phyloP scores from a whole-genome alignment of 176 grass and related monocot genomes.

The Aegilops speltoides region DNA sequence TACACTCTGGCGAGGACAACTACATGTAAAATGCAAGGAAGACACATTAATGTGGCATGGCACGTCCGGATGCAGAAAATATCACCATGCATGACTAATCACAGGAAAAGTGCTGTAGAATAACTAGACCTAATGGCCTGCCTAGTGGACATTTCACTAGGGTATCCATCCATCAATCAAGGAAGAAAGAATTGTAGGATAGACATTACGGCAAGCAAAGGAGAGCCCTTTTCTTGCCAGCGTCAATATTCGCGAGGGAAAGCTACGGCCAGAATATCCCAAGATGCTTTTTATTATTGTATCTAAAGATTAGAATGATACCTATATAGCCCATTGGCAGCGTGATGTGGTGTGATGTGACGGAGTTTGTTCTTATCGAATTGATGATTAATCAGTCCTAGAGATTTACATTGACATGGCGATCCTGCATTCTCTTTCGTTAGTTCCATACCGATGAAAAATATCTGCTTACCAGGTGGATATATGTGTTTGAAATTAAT shows the following conservation, averaged over 20 bases:
- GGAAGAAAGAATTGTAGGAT: slow-evolving; percentile 5
- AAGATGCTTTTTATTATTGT: background rate
- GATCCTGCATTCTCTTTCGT: too few relatives aligned
- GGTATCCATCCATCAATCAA: slow-evolving; percentile 7
- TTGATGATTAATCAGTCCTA: too few relatives aligned
- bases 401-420: too few relatives aligned
- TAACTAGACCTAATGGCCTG: background rate
- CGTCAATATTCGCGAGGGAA: background rate
- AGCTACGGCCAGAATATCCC: slow-evolving; percentile 5
- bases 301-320: background rate
- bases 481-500: too few relatives aligned
- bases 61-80: background rate
- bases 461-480: too few relatives aligned
- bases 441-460: too few relatives aligned
- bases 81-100: background rate
- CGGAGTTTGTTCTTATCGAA: too few relatives aligned
- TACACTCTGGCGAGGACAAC: too few relatives aligned
- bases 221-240: background rate
- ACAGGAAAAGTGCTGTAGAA: background rate
- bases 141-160: background rate
- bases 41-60: background rate
- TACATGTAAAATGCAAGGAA: too few relatives aligned
- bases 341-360: background rate
- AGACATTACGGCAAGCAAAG: background rate
- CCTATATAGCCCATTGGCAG: too few relatives aligned